phyloP scores from a whole-genome alignment of 495 filamentous ascomycete genomes.

The Podospora comata region DNA sequence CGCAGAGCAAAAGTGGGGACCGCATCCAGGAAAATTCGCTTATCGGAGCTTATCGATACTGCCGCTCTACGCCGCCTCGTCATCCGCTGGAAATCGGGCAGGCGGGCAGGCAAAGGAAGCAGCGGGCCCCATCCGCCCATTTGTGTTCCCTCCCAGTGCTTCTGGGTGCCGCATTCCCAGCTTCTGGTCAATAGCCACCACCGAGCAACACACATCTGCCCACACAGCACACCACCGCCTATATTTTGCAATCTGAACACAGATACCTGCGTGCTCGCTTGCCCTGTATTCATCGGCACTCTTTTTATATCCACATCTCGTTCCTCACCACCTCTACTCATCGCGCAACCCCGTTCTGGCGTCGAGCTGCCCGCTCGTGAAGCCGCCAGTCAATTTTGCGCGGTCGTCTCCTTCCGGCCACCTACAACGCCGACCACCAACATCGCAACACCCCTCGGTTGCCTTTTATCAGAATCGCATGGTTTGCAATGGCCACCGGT shows the following conservation, averaged over 20 bases:
- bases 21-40: constrained; percentile 33
- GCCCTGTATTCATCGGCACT: background rate
- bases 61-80: constrained; percentile 26
- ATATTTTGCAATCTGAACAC: background rate
- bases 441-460: constrained; percentile 16
- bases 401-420: constrained; percentile 19
- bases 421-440: constrained; percentile 16
- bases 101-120: constrained; percentile 28
- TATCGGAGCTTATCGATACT: constrained; percentile 35
- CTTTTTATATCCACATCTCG: constrained; percentile 7
- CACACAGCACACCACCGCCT: constrained; percentile 17
- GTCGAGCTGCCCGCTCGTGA: constrained; percentile 25
- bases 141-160: constrained; percentile 23
- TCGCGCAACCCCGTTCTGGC: constrained; percentile 23
- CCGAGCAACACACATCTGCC: constrained; percentile 19
- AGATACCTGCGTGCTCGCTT: background rate
- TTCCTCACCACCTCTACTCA: constrained; percentile 1
- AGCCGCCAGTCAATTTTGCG: constrained; percentile 31
- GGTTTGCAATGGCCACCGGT: constrained; percentile 44
- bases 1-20: constrained; percentile 14
- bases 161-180: constrained; percentile 25
- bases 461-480: constrained; percentile 19
- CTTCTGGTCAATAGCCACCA: constrained; percentile 23
- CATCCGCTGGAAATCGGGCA: constrained; percentile 17
- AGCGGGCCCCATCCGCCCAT: constrained; percentile 20